These are phyloP conservation scores for Linanthus parryae DNA, from an alignment of 148 eudicot genomes.

Conservation along the genomic window DNA sequence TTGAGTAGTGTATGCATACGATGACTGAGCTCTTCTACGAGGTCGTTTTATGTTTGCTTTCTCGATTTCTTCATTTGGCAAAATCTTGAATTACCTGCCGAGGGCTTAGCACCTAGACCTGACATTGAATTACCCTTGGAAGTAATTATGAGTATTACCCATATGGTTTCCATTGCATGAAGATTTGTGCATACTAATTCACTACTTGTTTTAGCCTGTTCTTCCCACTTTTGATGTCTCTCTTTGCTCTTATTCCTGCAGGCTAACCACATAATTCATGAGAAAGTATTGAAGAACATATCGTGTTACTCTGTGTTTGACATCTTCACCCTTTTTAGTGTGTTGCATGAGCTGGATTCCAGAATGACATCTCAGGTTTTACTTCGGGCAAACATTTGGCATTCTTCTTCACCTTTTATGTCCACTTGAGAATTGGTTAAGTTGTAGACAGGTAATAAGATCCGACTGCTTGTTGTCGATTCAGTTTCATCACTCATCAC, in stretches of 20 bases:
- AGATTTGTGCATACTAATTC: not conserved
- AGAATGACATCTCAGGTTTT: conserved; percentile 62
- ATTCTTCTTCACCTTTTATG: not conserved
- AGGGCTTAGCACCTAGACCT: not conserved
- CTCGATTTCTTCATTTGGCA: not conserved
- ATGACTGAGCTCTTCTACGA: not conserved
- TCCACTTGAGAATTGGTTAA: conserved; percentile 9
- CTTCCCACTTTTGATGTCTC: conserved; percentile 3
- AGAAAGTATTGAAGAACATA: conserved; percentile 50
- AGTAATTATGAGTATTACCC: too few relatives aligned
- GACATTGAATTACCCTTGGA: too few relatives aligned
- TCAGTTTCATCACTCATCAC: conserved; percentile 79
- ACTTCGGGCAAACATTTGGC: conserved; percentile 29
- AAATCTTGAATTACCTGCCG: not conserved
- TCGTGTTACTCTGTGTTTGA: conserved; percentile 53
- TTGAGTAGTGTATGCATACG: not conserved
- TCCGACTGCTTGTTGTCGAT: conserved; percentile 64
- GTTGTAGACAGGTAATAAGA: conserved; percentile 34
- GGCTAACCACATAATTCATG: conserved; percentile 35
- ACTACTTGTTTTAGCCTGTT: not conserved
- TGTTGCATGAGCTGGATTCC: conserved; percentile 51
- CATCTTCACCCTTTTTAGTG: conserved; percentile 61
- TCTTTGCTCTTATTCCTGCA: conserved; percentile 14
- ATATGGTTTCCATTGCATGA: too few relatives aligned
- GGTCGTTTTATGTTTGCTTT: not conserved